Conservation (phyloP, 129 eudicot genomes). For the Escallonia herrerae region DNA sequence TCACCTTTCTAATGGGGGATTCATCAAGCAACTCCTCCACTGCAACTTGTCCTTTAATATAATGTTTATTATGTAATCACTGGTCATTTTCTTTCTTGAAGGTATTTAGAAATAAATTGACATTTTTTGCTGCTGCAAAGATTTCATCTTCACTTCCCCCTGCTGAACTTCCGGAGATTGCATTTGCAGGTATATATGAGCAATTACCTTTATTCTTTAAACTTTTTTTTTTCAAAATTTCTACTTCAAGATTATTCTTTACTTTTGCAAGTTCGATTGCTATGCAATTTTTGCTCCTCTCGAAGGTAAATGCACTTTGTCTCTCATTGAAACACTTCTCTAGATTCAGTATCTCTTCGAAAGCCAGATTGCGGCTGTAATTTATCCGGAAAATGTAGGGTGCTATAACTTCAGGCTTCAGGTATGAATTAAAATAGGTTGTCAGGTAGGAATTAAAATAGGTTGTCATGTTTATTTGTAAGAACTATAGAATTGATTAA, state of each 20-base stretch:
- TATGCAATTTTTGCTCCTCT: neutral
- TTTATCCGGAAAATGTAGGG: neutral
- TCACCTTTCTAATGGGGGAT: too few relatives aligned
- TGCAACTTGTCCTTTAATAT: neutral
- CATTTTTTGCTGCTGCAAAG: slow-evolving; percentile 94
- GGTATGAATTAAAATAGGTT: too few relatives aligned
- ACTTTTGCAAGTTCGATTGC: neutral
- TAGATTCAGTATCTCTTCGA: neutral
- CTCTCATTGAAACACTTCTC: neutral
- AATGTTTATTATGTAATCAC: neutral
- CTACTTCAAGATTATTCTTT: neutral
- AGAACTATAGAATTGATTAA: neutral
- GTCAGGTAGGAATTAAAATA: too few relatives aligned
- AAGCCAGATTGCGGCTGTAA: neutral
- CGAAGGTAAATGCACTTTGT: neutral
- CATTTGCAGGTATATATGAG: slow-evolving; percentile 77
- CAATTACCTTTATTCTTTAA: neutral
- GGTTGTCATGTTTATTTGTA: neutral
- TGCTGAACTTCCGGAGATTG: slow-evolving; percentile 87
- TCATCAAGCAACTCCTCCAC: neutral
- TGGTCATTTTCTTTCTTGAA: slow-evolving; percentile 12
- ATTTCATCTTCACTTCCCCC: slow-evolving; percentile 81
- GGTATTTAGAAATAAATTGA: slow-evolving; percentile 74
- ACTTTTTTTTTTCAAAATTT: neutral
- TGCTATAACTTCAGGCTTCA: neutral